Evolutionary conservation across 192 early-diverging fungal species (phyloP).

Genomic region (Powellomyces hirtus): DNA sequence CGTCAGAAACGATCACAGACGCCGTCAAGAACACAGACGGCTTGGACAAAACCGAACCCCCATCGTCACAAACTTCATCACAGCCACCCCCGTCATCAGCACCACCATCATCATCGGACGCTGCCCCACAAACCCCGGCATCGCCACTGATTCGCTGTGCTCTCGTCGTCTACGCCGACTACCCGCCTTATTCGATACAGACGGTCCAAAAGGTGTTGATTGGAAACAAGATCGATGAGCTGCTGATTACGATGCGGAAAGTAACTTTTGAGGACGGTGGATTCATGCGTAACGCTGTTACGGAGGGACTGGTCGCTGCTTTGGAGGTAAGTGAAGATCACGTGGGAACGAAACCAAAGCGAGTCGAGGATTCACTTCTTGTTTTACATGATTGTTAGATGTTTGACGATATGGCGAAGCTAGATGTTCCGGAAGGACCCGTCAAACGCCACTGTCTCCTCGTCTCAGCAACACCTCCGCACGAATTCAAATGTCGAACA

Average conservation of each 20-base stretch:
- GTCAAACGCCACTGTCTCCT: slow-evolving; percentile 40
- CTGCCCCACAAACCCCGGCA: too few species aligned
- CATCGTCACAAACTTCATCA: too few species aligned
- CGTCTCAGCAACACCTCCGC: slow-evolving; percentile 50
- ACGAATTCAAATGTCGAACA: slow-evolving; percentile 43
- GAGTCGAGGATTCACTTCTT: background rate
- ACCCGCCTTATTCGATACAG: slow-evolving; percentile 2
- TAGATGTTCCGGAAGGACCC: background rate
- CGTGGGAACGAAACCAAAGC: too few species aligned
- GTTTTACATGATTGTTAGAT: background rate
- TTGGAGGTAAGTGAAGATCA: slow-evolving; percentile 46
- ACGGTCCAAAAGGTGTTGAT: slow-evolving; percentile 1
- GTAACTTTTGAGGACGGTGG: slow-evolving; percentile 52
- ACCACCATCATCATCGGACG: too few species aligned
- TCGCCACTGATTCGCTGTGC: slow-evolving; percentile 2
- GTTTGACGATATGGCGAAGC: slow-evolving; percentile 17
- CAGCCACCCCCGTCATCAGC: too few species aligned
- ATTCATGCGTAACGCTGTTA: slow-evolving; percentile 57
- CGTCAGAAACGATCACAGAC: too few species aligned
- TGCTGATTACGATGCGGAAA: background rate
- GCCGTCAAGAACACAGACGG: too few species aligned
- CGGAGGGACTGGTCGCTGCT: slow-evolving; percentile 61
- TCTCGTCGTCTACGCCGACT: slow-evolving; percentile 24
- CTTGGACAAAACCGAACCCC: too few species aligned
- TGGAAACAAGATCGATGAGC: background rate